A percentile compares a stretch with the other conserved stretches of the same genome.
phyloP scores from a whole-genome alignment of 257 asterid species.

The Solanum chilense region DNA sequence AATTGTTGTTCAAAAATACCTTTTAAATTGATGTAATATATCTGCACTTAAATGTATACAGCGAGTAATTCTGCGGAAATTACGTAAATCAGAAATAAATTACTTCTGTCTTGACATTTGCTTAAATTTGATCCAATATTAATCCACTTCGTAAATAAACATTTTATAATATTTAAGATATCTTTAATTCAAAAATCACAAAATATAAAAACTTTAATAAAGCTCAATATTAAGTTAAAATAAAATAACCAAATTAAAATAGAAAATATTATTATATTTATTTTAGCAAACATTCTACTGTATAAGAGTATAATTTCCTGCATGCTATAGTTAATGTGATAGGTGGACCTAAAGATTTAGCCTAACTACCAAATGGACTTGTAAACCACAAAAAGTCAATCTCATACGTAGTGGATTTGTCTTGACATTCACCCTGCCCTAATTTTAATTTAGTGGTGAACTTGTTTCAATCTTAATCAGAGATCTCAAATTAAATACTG shows the following conservation, averaged over 20 bases:
- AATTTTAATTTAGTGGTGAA: accelerated
- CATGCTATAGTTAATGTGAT: background rate
- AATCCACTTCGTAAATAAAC: background rate
- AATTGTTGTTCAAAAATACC: background rate
- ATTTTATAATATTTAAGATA: no score
- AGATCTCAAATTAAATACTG: no score
- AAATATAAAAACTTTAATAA: no score
- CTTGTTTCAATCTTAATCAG: background rate
- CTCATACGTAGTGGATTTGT: background rate
- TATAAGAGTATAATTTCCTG: background rate
- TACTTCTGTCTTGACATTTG: background rate
- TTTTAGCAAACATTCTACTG: background rate
- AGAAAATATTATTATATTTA: no score
- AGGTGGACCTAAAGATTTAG: background rate
- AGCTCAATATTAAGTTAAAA: no score
- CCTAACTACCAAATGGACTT: background rate
- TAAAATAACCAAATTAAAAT: no score
- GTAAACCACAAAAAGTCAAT: background rate
- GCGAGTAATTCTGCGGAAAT: background rate
- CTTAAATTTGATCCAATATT: background rate
- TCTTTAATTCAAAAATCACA: no score
- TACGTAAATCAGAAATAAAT: background rate
- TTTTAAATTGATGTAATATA: background rate
- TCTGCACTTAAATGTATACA: background rate
- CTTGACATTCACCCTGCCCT: no score